phyloP scores from a whole-genome alignment of 257 asterid genomes.

The Thymus quinquecostatus region DNA sequence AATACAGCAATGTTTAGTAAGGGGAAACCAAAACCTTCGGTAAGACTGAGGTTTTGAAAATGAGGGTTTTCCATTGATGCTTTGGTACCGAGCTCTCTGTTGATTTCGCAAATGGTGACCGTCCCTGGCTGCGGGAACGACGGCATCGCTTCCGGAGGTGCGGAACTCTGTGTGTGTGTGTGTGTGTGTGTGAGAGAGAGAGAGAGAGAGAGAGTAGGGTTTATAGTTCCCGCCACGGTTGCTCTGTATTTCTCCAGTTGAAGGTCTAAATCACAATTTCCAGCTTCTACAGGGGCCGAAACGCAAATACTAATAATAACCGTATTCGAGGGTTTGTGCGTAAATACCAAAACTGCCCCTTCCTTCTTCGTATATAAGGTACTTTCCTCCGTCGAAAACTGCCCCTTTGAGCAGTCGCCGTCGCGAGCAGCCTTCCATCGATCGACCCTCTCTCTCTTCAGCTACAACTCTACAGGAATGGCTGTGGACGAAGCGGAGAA shows the following conservation, averaged over 20 bases:
- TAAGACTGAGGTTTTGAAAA: neutral
- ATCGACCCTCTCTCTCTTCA: neutral
- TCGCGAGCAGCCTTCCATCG: neutral
- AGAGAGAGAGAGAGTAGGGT: conserved; percentile 38
- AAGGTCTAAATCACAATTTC: neutral
- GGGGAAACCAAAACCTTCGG: neutral
- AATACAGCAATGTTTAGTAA: neutral
- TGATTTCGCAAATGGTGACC: conserved; percentile 89
- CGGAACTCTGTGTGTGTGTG: neutral
- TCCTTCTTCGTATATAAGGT: neutral
- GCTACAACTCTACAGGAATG: conserved; percentile 9
- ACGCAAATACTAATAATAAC: neutral
- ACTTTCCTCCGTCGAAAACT: neutral
- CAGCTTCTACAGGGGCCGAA: neutral
- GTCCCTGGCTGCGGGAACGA: conserved; percentile 88
- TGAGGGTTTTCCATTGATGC: neutral
- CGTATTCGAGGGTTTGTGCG: neutral
- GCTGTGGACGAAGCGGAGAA: conserved; percentile 34
- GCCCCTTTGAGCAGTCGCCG: neutral
- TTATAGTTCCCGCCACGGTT: conserved; percentile 45
- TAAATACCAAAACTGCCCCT: conserved; percentile 20
- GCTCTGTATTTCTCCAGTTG: neutral
- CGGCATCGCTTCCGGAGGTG: conserved; percentile 47
- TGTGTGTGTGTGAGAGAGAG: conserved; percentile 6
- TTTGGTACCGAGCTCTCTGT: conserved; percentile 68